Evolutionary conservation across 257 asterid species (phyloP).

Genomic region (Nicotiana tabacum): DNA sequence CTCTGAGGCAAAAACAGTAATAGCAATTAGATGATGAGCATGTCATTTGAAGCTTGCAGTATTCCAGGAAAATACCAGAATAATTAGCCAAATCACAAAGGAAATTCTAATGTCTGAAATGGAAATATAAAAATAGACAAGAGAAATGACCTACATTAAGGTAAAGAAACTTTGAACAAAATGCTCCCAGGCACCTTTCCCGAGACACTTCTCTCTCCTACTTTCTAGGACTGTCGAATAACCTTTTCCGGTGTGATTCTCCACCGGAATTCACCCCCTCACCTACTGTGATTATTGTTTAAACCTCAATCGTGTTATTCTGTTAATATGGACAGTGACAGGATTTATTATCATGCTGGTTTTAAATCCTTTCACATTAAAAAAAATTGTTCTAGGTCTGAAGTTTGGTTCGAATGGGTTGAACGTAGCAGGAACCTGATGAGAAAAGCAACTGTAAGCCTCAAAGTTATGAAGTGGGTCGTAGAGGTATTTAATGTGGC

Average conservation of each 20-base stretch:
- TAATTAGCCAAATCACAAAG: background rate
- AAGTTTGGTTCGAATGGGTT: no score
- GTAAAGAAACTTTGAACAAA: no score
- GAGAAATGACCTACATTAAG: no score
- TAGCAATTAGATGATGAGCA: background rate
- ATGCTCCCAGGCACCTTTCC: no score
- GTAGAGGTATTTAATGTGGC: background rate
- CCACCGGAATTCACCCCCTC: no score
- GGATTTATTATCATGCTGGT: background rate
- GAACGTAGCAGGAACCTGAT: background rate
- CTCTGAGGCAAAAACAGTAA: conserved; percentile 45
- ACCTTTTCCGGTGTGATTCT: no score
- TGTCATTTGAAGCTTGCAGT: background rate
- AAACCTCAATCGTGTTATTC: no score
- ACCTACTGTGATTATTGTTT: no score
- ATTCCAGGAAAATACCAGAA: background rate
- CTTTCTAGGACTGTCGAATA: no score
- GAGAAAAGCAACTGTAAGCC: background rate
- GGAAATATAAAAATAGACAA: background rate
- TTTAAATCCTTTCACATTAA: background rate
- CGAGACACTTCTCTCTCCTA: no score
- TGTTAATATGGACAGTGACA: background rate
- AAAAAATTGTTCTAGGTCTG: background rate
- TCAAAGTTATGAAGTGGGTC: background rate
- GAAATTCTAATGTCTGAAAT: background rate